Conservation (phyloP, 139 green algal species). For the Tetraselmis chui region DNA sequence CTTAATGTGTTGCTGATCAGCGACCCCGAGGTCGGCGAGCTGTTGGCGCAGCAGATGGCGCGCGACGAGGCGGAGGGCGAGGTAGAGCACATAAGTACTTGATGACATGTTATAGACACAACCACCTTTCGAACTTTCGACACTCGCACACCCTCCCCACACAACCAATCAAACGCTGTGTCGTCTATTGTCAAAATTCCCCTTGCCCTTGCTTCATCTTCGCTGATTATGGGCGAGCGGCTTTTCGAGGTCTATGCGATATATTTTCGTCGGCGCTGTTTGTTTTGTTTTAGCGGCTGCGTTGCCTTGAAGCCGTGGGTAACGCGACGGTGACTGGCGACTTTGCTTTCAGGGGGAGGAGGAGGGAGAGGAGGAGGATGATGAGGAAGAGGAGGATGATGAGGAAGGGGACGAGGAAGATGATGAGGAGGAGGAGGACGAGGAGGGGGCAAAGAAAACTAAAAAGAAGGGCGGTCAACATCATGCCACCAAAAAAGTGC, state of each 20-base stretch:
- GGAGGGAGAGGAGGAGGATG: slow-evolving; percentile 23
- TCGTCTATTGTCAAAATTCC: too few species aligned
- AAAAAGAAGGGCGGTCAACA: slow-evolving; percentile 13
- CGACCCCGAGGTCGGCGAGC: slow-evolving; percentile 70
- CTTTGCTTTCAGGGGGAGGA: background rate
- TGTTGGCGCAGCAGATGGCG: background rate
- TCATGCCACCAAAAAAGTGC: background rate
- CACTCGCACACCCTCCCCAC: too few species aligned
- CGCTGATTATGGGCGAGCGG: too few species aligned
- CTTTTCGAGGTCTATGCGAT: too few species aligned
- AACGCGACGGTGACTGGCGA: background rate
- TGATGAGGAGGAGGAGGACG: slow-evolving; percentile 10
- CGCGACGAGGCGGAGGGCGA: background rate
- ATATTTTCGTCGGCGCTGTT: too few species aligned
- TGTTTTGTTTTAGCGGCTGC: too few species aligned
- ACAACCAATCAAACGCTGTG: too few species aligned
- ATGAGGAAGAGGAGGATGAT: slow-evolving; percentile 30
- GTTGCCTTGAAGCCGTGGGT: too few species aligned
- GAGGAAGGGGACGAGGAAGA: slow-evolving; percentile 20
- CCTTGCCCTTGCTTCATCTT: too few species aligned
- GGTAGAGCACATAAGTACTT: too few species aligned
- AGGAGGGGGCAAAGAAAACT: slow-evolving; percentile 18
- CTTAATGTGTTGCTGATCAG: slow-evolving; percentile 74
- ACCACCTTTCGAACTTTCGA: too few species aligned
- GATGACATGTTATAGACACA: too few species aligned